A percentile compares a stretch with the other conserved stretches of the same genome.
Conservation (phyloP, 257 asterid genomes). For the Catharanthus roseus region DNA sequence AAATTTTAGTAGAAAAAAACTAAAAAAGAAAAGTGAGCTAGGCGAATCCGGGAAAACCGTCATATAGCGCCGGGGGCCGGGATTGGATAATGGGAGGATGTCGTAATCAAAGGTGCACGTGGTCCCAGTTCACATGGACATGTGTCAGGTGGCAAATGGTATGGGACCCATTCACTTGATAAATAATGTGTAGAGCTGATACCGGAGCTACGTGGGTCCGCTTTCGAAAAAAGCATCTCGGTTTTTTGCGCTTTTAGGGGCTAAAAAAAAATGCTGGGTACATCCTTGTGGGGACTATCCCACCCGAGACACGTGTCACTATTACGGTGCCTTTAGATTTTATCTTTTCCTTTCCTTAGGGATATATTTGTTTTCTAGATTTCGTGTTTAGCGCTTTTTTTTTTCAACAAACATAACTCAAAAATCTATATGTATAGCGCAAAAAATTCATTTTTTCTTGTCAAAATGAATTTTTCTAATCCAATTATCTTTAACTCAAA, state of each 20-base stretch:
- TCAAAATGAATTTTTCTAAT: too few species aligned
- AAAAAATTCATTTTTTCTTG: too few species aligned
- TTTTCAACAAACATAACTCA: too few species aligned
- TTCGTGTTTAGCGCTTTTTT: too few species aligned
- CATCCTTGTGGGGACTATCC: background rate
- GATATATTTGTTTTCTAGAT: too few species aligned
- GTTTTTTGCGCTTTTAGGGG: slow-evolving; percentile 1
- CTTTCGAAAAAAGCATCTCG: background rate
- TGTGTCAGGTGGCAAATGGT: background rate
- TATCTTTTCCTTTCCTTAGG: background rate
- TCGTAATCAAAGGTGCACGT: background rate
- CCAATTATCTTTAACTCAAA: too few species aligned
- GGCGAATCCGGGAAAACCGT: background rate
- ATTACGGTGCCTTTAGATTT: background rate
- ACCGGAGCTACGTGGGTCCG: background rate
- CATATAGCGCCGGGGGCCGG: background rate
- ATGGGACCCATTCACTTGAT: background rate
- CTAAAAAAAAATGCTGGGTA: background rate
- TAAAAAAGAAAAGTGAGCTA: too few species aligned
- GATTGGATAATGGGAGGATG: background rate
- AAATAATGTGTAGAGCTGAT: background rate
- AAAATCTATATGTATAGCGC: too few species aligned
- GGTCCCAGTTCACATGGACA: background rate
- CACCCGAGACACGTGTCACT: background rate
- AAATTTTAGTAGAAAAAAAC: too few species aligned